Evolutionary conservation across 805 yeast species (phyloP).

Genomic region (Candida morakotiae): DNA sequence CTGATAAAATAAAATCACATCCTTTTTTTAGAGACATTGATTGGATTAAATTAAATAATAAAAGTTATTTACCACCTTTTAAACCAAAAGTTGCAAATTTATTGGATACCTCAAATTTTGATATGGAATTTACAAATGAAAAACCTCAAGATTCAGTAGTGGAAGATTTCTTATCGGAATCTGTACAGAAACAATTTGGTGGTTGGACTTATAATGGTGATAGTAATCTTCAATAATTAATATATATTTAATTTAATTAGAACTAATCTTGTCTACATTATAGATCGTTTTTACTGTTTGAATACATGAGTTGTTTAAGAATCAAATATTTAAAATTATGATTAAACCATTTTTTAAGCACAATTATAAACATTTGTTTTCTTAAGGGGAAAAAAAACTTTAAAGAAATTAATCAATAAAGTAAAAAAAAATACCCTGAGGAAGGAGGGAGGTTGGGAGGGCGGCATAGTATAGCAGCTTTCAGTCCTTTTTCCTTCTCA

Average conservation of each 20-base stretch:
- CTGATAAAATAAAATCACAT: constrained; percentile 79
- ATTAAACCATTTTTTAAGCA: no score
- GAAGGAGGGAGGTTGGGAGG: no score
- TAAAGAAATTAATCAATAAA: no score
- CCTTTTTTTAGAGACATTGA: constrained; percentile 85
- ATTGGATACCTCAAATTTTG: constrained; percentile 90
- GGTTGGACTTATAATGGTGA: constrained; percentile 96
- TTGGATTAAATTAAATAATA: constrained; percentile 78
- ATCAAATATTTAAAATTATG: no score
- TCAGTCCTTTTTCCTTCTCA: no score
- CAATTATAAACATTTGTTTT: no score
- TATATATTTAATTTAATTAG: background rate
- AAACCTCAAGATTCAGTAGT: constrained; percentile 94
- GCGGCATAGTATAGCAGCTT: no score
- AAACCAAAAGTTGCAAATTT: constrained; percentile 86
- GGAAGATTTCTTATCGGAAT: constrained; percentile 84
- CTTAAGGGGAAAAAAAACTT: no score
- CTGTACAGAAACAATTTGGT: constrained; percentile 97
- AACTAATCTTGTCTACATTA: no score
- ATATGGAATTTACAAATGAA: constrained; percentile 86
- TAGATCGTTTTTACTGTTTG: no score
- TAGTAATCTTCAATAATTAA: constrained; percentile 16
- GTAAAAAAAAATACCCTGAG: no score
- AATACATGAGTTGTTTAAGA: no score
- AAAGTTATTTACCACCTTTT: constrained; percentile 92